These are phyloP conservation scores for Cryomyces antarcticus DNA, from an alignment of 495 filamentous ascomycete genomes.

Conservation along the genomic window DNA sequence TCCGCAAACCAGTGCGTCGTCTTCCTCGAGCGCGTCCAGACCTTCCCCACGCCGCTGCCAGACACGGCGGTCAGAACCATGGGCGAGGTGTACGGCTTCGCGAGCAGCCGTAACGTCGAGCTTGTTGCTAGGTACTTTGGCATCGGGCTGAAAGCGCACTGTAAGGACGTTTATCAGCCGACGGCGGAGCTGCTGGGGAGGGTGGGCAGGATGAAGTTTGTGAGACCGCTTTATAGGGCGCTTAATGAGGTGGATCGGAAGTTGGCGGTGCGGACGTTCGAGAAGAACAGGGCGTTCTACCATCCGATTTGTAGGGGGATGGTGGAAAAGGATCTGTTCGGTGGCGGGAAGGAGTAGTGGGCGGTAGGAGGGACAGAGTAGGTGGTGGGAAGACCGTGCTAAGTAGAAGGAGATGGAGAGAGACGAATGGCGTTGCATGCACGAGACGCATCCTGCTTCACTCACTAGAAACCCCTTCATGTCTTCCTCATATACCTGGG, in stretches of 20 bases:
- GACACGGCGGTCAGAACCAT: constrained; percentile 42
- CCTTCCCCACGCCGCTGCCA: constrained; percentile 38
- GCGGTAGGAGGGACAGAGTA: too few relatives aligned
- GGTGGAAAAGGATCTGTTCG: constrained; percentile 67
- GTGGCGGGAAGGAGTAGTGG: neutral
- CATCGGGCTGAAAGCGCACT: constrained; percentile 55
- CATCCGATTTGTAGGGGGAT: constrained; percentile 77
- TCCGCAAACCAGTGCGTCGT: constrained; percentile 75
- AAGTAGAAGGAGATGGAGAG: too few relatives aligned
- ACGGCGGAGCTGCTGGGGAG: constrained; percentile 54
- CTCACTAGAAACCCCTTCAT: too few relatives aligned
- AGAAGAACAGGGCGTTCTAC: constrained; percentile 77
- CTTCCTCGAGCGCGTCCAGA: constrained; percentile 60
- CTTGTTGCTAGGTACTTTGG: constrained; percentile 57
- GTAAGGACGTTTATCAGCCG: constrained; percentile 40
- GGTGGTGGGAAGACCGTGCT: too few relatives aligned
- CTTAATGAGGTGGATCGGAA: constrained; percentile 51
- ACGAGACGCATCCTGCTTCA: too few relatives aligned
- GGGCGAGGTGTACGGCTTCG: constrained; percentile 49
- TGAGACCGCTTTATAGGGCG: constrained; percentile 55
- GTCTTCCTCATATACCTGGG: too few relatives aligned
- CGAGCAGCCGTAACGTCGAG: constrained; percentile 59
- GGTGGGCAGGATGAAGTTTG: constrained; percentile 94
- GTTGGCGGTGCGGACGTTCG: constrained; percentile 63
- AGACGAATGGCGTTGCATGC: too few relatives aligned